Evolutionary conservation across 805 yeast species (phyloP), one percentile per base, ranked within the genome.

Genomic region (Grigorovia humatica): DNA sequence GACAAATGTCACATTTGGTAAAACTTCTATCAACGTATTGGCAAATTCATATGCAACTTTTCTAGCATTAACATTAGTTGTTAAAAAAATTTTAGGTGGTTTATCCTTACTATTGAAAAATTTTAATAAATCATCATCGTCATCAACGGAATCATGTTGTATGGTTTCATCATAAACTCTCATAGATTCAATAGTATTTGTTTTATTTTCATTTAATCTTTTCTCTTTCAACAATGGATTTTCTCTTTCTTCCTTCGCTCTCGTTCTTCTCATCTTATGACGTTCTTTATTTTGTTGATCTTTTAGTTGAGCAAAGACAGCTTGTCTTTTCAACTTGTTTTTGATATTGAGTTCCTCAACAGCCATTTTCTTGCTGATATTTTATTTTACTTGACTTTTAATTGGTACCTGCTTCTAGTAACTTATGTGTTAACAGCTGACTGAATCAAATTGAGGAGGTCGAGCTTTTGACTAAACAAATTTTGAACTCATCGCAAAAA

Each of bases 31-130:
- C 57, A 93, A 71, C 51, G 85, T 76, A 55, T 90, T 93, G 9
- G 96, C 90, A 72, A 93, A 89, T 62, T 85, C 90, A 66, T 88
- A 90, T 0, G 96, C 97, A 43, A 79, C 78, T 63, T 86, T 87
- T 60, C 81, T 82, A 15, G 98, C 96, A 59, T 81, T 76, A 43
- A 87, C 87, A 68, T 82, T 88, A 8, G 99, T 93, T 8, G 99
- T 93, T 51, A 93, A 72, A 51, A 93, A 74, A 46, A 93, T 85
- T 67, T 93, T 93, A 46, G 99, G 98, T 49, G 82, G 81, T 55
- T 74, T 85, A 54, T 82, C 82, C 32, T 82, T 81, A 17, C 44
- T 51, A 54, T 79, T 84, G 48, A 70, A 73, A 46, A 54, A 62
- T 48, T 55, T 57, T 60, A 57, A 56, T 40, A 65, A 51, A 48